Evolutionary conservation across 2,329 filamentous ascomycete species (phyloP), one percentile per base, ranked within the genome.

Genomic region (Botrytis tulipae): DNA sequence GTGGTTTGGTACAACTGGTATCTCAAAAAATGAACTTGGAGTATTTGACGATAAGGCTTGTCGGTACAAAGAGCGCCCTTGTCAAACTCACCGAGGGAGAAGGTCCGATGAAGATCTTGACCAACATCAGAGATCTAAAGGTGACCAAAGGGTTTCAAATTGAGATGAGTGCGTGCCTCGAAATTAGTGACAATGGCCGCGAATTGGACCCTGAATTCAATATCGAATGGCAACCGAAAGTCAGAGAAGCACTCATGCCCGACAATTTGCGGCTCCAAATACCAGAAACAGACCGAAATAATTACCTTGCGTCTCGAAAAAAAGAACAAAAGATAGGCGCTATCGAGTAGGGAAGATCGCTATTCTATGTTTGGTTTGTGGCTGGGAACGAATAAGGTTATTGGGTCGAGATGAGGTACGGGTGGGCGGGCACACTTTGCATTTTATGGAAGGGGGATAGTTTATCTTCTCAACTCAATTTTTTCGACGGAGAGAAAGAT

Each of bases 211-310:
- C n/a, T n/a, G n/a, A n/a, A n/a, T n/a, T n/a, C n/a, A n/a, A n/a
- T n/a, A n/a, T n/a, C n/a, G n/a, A n/a, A n/a, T n/a, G n/a, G n/a
- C n/a, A n/a, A n/a, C n/a, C n/a, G 8, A 62, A n/a, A 25, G 0
- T 42, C 1, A 62, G 22, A 14, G 37, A 4, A 25, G 22, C 22
- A 25, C 60, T 62, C 35, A 5, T 61, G 0, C 22, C 59, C 3
- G 25, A n/a, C 0, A 4, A 0, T 61, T n/a, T 61, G 22, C 59
- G 25, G 0, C 12, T 0, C 3, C 48, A 54, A 54, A 54, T 0
- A 29, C 51, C 51, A 1, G 3, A 29, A 16, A 54, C 51, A 16
- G 51, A 54, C 25, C 25, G 51, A 29, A n/a, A 29, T n/a, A 2
- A 7, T 29, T 29, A 54, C 25, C n/a, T 54, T n/a, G 51, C 2